Evolutionary conservation across 106 monocot genomes (phyloP).

Genomic region (Iris macrosiphon): DNA sequence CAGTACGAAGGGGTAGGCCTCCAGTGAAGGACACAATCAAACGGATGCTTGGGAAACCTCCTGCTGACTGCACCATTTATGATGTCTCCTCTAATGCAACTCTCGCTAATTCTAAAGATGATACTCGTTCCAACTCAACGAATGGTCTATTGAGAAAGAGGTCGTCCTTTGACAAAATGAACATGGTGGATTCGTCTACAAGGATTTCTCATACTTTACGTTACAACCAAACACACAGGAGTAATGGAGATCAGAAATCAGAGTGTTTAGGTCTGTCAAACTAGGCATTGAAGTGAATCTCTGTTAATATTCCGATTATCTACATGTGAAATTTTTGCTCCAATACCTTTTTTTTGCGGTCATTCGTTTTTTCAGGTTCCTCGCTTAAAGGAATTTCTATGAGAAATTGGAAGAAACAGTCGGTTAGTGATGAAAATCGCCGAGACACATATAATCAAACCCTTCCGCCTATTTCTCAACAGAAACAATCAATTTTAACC

Average conservation of each 20-base stretch:
- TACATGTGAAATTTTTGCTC: too few relatives aligned
- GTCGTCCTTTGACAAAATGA: conserved; percentile 14
- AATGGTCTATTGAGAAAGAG: conserved; percentile 33
- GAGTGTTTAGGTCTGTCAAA: conserved; percentile 35
- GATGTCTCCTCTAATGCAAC: conserved; percentile 29
- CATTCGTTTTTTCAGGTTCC: conserved; percentile 27
- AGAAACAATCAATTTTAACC: conserved; percentile 34
- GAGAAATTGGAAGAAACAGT: conserved; percentile 41
- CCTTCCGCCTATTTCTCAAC: conserved; percentile 3
- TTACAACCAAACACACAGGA: conserved; percentile 29
- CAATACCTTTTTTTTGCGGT: neutral
- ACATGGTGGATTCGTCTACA: conserved; percentile 7
- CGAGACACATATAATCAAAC: conserved; percentile 59
- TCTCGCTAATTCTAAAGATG: conserved; percentile 30
- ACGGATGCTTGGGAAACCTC: conserved; percentile 26
- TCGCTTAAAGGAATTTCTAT: conserved; percentile 22
- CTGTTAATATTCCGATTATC: neutral
- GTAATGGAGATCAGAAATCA: conserved; percentile 47
- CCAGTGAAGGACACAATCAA: conserved; percentile 40
- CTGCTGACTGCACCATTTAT: conserved; percentile 20
- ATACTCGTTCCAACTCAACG: conserved; percentile 13
- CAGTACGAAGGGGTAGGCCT: conserved; percentile 55
- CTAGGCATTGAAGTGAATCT: too few relatives aligned
- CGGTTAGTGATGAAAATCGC: conserved; percentile 47
- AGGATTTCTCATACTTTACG: conserved; percentile 11